Conservation (phyloP, 2,329 filamentous ascomycete genomes). For the Talaromyces sp. region DNA sequence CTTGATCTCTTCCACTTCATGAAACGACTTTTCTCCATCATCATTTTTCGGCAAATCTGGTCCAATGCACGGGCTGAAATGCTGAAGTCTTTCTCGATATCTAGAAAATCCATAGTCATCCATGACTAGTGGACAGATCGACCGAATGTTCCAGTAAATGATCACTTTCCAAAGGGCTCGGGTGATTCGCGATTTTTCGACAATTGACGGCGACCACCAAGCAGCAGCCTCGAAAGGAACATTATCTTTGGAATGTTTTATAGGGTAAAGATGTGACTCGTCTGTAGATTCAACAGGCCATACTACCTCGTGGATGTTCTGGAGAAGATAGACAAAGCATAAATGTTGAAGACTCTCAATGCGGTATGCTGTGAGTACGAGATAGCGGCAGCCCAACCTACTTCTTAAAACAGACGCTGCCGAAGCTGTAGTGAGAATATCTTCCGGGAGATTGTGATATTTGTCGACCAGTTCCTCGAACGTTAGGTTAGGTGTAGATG, state of each 20-base stretch:
- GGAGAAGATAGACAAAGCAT: constrained; percentile 13
- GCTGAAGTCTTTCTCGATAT: background rate
- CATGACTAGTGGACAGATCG: background rate
- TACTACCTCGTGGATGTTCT: constrained; percentile 12
- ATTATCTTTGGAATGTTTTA: background rate
- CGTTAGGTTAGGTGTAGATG: background rate
- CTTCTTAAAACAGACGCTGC: constrained; percentile 3
- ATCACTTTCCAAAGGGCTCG: constrained; percentile 13
- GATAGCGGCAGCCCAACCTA: constrained; percentile 8
- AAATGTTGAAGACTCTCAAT: constrained; percentile 14
- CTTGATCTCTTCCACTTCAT: background rate
- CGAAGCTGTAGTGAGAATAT: constrained; percentile 6
- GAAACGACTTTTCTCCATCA: background rate
- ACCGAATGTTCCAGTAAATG: constrained; percentile 16
- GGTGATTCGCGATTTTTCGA: constrained; percentile 11
- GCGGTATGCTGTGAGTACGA: constrained; percentile 15
- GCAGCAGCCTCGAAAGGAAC: constrained; percentile 9
- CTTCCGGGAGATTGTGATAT: constrained; percentile 1
- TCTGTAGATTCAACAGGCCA: background rate
- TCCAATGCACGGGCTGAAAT: background rate
- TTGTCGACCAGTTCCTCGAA: background rate
- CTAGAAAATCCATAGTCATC: background rate
- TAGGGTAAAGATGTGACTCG: background rate
- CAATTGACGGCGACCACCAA: constrained; percentile 16
- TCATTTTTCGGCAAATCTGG: background rate